phyloP scores from a whole-genome alignment of 345 rosid genomes.

The Salix udensis region DNA sequence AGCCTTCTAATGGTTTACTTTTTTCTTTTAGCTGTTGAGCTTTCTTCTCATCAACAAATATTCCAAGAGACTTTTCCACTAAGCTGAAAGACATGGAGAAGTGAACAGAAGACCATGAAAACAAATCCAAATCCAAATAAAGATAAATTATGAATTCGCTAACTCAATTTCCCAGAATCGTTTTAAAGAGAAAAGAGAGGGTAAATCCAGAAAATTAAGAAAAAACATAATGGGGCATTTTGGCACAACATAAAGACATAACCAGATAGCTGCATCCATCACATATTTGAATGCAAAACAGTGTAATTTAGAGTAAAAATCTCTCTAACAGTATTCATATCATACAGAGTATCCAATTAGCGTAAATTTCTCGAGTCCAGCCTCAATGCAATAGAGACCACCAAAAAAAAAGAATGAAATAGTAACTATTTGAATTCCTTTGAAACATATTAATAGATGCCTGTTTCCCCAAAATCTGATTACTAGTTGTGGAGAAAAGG shows the following conservation, averaged over 20 bases:
- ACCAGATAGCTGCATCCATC: no score
- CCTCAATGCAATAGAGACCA: background rate
- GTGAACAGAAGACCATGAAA: background rate
- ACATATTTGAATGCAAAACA: background rate
- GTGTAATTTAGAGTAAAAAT: background rate
- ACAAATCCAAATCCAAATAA: background rate
- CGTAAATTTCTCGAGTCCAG: background rate
- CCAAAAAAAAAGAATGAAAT: background rate
- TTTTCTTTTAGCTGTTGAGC: constrained; percentile 67
- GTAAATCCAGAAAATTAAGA: background rate
- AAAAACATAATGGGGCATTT: no score
- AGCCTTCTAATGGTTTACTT: constrained; percentile 77
- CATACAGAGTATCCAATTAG: background rate
- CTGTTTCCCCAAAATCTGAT: background rate
- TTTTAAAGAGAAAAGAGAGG: background rate
- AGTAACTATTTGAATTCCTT: background rate
- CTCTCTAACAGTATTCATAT: background rate
- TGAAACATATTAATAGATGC: background rate
- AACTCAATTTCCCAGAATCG: background rate
- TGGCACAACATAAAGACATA: no score
- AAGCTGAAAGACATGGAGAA: constrained; percentile 36
- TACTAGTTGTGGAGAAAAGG: background rate
- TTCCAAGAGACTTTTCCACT: constrained; percentile 79
- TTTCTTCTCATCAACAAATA: constrained; percentile 81
- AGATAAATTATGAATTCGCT: background rate